A percentile compares a stretch with the other conserved stretches of the same genome.
These are phyloP conservation scores for Myxozyma vanderwaltii DNA, from an alignment of 805 yeast species.

Conservation along the genomic window DNA sequence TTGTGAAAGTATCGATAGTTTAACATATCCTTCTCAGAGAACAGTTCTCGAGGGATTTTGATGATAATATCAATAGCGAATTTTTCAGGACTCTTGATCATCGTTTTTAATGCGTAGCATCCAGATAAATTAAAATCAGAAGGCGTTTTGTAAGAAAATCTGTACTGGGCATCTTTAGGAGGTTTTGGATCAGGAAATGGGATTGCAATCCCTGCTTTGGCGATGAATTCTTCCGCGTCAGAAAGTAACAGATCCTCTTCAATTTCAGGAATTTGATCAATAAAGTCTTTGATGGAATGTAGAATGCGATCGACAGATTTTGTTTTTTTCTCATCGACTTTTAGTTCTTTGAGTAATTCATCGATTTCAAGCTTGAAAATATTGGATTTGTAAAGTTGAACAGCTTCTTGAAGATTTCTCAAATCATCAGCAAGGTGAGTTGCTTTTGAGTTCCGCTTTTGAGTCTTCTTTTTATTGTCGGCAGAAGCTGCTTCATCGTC, in stretches of 20 bases:
- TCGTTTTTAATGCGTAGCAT: conserved; percentile 84
- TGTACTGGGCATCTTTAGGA: conserved; percentile 59
- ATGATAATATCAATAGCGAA: conserved; percentile 75
- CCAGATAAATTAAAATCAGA: conserved; percentile 79
- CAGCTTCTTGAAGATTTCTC: conserved; percentile 89
- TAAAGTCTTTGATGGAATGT: conserved; percentile 68
- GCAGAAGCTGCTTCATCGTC: not conserved
- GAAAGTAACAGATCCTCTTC: conserved; percentile 43
- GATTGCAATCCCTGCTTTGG: conserved; percentile 56
- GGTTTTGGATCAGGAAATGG: conserved; percentile 95
- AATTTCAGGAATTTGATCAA: conserved; percentile 64
- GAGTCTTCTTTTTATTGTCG: not conserved
- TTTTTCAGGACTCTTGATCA: conserved; percentile 64
- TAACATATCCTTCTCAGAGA: conserved; percentile 84
- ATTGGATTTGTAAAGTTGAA: conserved; percentile 90
- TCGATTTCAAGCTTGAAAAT: conserved; percentile 94
- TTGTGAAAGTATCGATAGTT: conserved; percentile 90
- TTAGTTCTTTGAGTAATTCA: conserved; percentile 80
- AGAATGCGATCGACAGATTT: conserved; percentile 70
- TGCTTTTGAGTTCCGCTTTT: conserved; percentile 13
- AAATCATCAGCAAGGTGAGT: conserved; percentile 60
- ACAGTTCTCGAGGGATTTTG: conserved; percentile 72
- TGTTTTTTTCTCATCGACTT: conserved; percentile 68
- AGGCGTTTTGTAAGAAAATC: conserved; percentile 70
- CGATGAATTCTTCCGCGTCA: conserved; percentile 60